These are phyloP conservation scores for Metschnikowia picachoensis DNA, from an alignment of 805 yeast genomes.

Conservation along the genomic window DNA sequence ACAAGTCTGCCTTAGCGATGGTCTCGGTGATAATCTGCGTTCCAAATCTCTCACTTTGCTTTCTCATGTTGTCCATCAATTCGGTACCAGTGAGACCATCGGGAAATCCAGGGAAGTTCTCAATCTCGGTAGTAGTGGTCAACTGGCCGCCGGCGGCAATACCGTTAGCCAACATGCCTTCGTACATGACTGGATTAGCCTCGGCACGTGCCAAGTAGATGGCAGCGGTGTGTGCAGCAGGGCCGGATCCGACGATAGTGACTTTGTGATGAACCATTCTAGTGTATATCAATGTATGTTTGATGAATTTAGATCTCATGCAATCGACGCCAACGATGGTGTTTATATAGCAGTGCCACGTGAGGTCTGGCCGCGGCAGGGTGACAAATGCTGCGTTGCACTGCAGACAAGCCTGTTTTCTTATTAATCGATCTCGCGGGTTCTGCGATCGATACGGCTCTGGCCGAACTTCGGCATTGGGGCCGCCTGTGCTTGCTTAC, in stretches of 20 bases:
- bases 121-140: conserved; percentile 97
- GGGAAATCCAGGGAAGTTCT: conserved; percentile 99
- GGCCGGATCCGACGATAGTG: conserved; percentile 93
- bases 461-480: conserved; percentile 3
- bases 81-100: conserved; percentile 82
- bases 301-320: neutral
- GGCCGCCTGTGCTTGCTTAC: conserved; percentile 1
- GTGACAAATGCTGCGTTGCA: conserved; percentile 6
- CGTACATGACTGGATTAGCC: conserved; percentile 87
- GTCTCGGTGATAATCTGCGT: conserved; percentile 95
- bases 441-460: no score
- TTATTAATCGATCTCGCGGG: neutral
- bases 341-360: conserved; percentile 5
- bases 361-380: conserved; percentile 12
- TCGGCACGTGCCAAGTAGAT: conserved; percentile 96
- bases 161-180: conserved; percentile 96
- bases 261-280: conserved; percentile 83
- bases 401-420: conserved; percentile 3
- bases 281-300: neutral
- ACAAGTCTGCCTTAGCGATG: conserved; percentile 84
- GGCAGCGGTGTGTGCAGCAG: conserved; percentile 99
- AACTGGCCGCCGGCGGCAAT: conserved; percentile 99
- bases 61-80: conserved; percentile 92
- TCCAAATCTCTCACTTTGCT: conserved; percentile 84
- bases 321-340: neutral